phyloP scores from a whole-genome alignment of 176 grass and related monocot genomes.

The Otatea glauca region DNA sequence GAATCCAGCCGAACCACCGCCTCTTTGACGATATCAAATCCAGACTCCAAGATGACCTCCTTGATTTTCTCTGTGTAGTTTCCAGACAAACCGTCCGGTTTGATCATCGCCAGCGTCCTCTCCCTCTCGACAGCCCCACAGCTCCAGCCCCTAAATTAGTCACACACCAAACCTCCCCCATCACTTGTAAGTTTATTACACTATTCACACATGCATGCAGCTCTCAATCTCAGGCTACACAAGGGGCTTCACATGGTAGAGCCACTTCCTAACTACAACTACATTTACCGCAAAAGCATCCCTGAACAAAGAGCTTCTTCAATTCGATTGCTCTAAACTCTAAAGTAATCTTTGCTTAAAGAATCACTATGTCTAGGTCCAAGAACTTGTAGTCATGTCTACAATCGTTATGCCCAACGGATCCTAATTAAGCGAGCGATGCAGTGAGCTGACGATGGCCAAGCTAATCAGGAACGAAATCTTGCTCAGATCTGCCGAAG shows the following conservation, averaged over 20 bases:
- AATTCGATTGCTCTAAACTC: not conserved
- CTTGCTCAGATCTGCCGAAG: conserved; percentile 30
- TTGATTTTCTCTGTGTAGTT: conserved; percentile 71
- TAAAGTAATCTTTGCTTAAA: not conserved
- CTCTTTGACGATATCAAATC: conserved; percentile 71
- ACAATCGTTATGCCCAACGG: not conserved
- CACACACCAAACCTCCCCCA: not conserved
- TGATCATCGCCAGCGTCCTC: conserved; percentile 85
- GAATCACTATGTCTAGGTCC: not conserved
- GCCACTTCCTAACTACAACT: not conserved
- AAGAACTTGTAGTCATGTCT: not conserved
- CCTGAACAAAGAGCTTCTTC: not conserved
- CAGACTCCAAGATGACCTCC: conserved; percentile 59
- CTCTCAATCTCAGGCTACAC: conserved; percentile 5
- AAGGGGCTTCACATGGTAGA: not conserved
- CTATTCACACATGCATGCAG: not conserved
- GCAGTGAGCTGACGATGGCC: not conserved
- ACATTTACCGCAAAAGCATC: not conserved
- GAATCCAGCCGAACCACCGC: conserved; percentile 51
- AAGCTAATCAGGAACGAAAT: not conserved
- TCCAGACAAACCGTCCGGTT: conserved; percentile 75
- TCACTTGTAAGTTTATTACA: not conserved
- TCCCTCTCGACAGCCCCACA: conserved; percentile 50
- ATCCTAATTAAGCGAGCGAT: conserved; percentile 3
- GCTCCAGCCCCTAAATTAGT: conserved; percentile 54